These are phyloP conservation scores for Picochlorum sp. DNA, from an alignment of 139 green algal genomes.

Conservation along the genomic window DNA sequence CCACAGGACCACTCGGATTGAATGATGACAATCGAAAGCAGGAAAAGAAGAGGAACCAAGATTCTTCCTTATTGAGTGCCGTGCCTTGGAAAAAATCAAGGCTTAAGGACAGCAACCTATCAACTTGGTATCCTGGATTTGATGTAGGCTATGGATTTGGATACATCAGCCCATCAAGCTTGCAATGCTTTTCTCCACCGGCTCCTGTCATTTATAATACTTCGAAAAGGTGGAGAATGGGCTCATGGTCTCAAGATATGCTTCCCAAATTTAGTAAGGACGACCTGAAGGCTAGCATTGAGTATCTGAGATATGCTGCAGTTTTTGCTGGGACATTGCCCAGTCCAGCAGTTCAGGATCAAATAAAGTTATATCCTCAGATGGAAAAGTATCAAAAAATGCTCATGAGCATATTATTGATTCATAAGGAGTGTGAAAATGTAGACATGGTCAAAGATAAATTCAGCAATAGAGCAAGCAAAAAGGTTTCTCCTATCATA, in stretches of 20 bases:
- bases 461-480: too few relatives aligned
- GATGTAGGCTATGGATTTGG: background rate
- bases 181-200: background rate
- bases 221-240: background rate
- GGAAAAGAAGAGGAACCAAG: background rate
- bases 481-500: too few relatives aligned
- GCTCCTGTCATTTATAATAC: background rate
- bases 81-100: background rate
- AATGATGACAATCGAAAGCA: too few relatives aligned
- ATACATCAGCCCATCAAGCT: background rate
- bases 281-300: background rate
- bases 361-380: too few relatives aligned
- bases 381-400: background rate
- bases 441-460: too few relatives aligned
- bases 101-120: background rate
- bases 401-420: too few relatives aligned
- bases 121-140: background rate
- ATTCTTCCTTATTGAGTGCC: too few relatives aligned
- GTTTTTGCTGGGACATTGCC: background rate
- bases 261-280: background rate
- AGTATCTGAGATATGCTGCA: background rate
- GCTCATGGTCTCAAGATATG: background rate
- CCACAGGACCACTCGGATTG: too few relatives aligned
- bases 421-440: too few relatives aligned
- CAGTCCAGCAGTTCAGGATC: background rate